A percentile compares a stretch with the other conserved stretches of the same genome.
These are phyloP conservation scores for Nicotiana rustica DNA, from an alignment of 305 asterid genomes.

Conservation along the genomic window DNA sequence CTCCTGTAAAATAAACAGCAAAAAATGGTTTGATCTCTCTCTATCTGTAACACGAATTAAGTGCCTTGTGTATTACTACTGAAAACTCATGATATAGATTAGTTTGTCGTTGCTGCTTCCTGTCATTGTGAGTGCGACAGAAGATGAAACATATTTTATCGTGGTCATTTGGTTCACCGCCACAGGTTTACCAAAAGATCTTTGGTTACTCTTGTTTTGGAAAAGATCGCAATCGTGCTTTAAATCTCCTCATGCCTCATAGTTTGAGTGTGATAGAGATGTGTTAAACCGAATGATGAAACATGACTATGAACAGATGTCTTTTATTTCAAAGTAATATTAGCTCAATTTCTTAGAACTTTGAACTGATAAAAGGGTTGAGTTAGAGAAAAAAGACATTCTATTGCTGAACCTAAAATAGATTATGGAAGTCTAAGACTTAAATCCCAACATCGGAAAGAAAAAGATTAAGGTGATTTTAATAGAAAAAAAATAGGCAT, in stretches of 20 bases:
- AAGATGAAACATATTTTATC: background rate
- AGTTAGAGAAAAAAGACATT: too few relatives aligned
- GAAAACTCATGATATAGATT: background rate
- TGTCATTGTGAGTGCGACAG: background rate
- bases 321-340: background rate
- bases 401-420: too few relatives aligned
- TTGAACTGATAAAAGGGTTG: too few relatives aligned
- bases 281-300: too few relatives aligned
- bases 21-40: background rate
- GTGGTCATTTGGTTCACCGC: background rate
- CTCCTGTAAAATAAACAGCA: too few relatives aligned
- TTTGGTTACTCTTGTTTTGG: background rate
- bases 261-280: background rate
- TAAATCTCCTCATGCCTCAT: too few relatives aligned
- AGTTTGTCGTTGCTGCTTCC: background rate
- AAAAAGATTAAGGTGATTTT: too few relatives aligned
- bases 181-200: background rate
- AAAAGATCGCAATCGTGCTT: background rate
- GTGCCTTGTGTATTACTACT: background rate
- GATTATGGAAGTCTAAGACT: too few relatives aligned
- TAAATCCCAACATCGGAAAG: too few relatives aligned
- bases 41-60: too few relatives aligned
- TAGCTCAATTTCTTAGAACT: background rate
- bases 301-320: background rate
- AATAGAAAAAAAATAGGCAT: too few relatives aligned